Percentiles rank a stretch among this genome's conserved stretches.
Evolutionary conservation across 2,329 filamentous ascomycete genomes (phyloP).

Genomic region (Aspergillus sp.): DNA sequence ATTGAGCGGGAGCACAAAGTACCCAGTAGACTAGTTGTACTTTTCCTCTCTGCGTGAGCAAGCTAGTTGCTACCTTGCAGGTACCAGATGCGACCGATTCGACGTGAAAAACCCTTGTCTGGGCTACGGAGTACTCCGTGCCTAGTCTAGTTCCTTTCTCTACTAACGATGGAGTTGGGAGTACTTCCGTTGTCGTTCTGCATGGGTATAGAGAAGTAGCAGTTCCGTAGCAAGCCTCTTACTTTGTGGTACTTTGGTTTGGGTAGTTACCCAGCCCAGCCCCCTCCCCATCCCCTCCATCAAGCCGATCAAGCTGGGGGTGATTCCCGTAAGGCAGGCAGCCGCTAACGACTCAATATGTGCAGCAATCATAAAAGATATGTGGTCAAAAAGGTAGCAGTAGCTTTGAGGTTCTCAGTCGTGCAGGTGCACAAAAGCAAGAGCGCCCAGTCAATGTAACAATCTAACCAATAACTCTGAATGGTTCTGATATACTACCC

Average conservation of each 20-base stretch:
- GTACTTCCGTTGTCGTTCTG: not conserved
- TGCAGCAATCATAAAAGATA: not conserved
- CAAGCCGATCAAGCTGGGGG: not conserved
- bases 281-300: not conserved
- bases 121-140: not conserved
- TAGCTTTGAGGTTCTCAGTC: not conserved
- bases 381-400: not conserved
- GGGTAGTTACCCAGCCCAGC: not conserved
- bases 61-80: not conserved
- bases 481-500: not conserved
- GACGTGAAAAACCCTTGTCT: not conserved
- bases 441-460: not conserved
- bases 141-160: no score
- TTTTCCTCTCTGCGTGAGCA: not conserved
- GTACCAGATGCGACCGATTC: not conserved
- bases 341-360: not conserved
- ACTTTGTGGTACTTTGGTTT: not conserved
- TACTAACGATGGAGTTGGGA: no score
- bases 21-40: not conserved
- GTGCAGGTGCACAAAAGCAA: not conserved
- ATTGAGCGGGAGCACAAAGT: constrained; percentile 2
- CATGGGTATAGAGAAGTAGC: not conserved
- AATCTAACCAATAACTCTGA: not conserved
- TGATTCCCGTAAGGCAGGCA: not conserved
- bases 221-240: not conserved